Evolutionary conservation across 768 basidiomycete genomes (phyloP).

Genomic region (Rhodotorula diobovata): DNA sequence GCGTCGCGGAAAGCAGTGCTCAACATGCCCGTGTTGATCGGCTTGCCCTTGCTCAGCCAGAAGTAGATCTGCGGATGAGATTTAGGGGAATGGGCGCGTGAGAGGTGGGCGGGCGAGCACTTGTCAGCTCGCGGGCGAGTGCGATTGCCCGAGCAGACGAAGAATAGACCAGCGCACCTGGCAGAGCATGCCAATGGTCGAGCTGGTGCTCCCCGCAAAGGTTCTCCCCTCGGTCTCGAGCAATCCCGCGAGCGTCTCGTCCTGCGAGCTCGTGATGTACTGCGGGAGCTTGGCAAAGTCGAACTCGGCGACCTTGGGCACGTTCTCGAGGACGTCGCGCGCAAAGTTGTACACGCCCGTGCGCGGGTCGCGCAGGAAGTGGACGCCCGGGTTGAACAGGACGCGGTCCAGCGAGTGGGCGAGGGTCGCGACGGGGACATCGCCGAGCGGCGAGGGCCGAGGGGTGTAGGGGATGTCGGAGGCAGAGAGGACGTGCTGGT

Average conservation of each 20-base stretch:
- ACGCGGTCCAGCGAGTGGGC: slow-evolving; percentile 65
- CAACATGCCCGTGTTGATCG: slow-evolving; percentile 60
- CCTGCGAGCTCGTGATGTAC: slow-evolving; percentile 74
- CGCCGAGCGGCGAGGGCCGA: slow-evolving; percentile 2
- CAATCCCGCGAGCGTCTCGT: slow-evolving; percentile 54
- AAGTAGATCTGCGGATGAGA: slow-evolving; percentile 71
- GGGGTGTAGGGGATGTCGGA: slow-evolving; percentile 1
- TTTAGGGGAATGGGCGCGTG: too few relatives aligned
- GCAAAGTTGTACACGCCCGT: slow-evolving; percentile 81
- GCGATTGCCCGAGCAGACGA: too few relatives aligned
- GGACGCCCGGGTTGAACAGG: slow-evolving; percentile 73
- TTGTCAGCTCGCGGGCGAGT: too few relatives aligned
- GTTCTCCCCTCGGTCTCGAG: slow-evolving; percentile 58
- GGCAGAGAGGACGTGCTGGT: slow-evolving; percentile 9
- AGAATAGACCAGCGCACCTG: slow-evolving; percentile 18
- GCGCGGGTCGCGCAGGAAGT: slow-evolving; percentile 80
- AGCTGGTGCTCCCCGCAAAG: slow-evolving; percentile 86
- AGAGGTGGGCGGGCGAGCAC: too few relatives aligned
- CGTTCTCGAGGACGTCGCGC: slow-evolving; percentile 58
- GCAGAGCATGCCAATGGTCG: slow-evolving; percentile 33
- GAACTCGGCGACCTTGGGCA: slow-evolving; percentile 76
- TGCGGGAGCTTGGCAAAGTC: slow-evolving; percentile 70
- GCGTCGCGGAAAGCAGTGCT: slow-evolving; percentile 56
- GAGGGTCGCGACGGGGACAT: slow-evolving; percentile 54
- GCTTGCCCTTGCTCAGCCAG: slow-evolving; percentile 67